phyloP scores from a whole-genome alignment of 2,329 filamentous ascomycete genomes.

The Albifimbria verrucaria region DNA sequence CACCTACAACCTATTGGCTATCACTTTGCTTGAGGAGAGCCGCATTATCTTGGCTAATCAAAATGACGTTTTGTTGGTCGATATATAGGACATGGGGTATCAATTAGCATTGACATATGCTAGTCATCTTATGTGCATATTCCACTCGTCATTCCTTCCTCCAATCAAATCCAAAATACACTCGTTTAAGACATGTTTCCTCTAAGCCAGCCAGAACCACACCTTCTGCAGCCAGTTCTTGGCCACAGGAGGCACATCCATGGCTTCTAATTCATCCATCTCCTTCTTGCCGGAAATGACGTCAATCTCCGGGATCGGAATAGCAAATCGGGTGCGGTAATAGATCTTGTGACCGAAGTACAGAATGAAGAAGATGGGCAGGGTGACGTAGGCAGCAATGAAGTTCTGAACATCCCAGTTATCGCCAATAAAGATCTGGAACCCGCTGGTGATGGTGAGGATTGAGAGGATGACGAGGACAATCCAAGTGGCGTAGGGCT shows the following conservation, averaged over 20 bases:
- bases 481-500: slow-evolving; percentile 63
- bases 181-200: neutral
- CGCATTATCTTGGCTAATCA: no score
- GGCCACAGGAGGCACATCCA: slow-evolving; percentile 43
- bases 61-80: no score
- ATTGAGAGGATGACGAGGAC: slow-evolving; percentile 56
- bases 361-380: slow-evolving; percentile 57
- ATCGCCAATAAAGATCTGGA: slow-evolving; percentile 66
- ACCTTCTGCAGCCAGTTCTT: slow-evolving; percentile 48
- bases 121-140: neutral
- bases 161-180: neutral
- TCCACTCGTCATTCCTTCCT: neutral
- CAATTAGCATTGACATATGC: neutral
- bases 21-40: no score
- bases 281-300: slow-evolving; percentile 56
- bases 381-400: slow-evolving; percentile 59
- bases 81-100: neutral
- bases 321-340: slow-evolving; percentile 40
- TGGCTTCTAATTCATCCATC: slow-evolving; percentile 55
- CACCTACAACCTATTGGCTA: no score
- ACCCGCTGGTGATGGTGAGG: slow-evolving; percentile 71
- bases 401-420: slow-evolving; percentile 64
- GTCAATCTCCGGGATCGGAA: slow-evolving; percentile 49
- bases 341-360: slow-evolving; percentile 60
- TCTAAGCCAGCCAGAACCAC: slow-evolving; percentile 55